These are phyloP conservation scores for Abortiporus biennis DNA, from an alignment of 1,284 basidiomycete genomes.

Conservation along the genomic window DNA sequence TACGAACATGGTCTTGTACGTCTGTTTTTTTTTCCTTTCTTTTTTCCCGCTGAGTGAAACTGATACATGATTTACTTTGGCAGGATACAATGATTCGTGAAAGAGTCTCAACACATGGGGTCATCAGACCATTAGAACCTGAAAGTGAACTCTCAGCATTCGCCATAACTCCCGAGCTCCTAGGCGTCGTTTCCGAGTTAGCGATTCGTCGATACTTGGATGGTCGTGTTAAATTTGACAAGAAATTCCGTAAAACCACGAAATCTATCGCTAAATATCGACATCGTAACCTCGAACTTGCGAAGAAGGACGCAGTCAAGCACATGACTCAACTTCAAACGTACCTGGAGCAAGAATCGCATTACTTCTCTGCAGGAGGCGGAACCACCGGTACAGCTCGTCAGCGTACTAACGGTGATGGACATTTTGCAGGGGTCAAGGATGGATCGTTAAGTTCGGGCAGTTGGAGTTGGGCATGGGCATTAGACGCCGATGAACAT, in stretches of 20 bases:
- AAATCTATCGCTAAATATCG: conserved; percentile 58
- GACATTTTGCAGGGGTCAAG: conserved; percentile 17
- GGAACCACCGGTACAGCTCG: conserved; percentile 15
- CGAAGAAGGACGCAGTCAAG: conserved; percentile 48
- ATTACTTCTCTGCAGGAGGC: conserved; percentile 17
- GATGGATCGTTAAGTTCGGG: conserved; percentile 31
- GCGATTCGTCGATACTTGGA: conserved; percentile 60
- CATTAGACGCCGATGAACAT: conserved; percentile 62
- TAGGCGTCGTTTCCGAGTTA: conserved; percentile 68
- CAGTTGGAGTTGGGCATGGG: conserved; percentile 72
- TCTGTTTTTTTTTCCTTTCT: conserved; percentile 9
- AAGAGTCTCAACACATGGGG: conserved; percentile 52
- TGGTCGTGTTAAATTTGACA: conserved; percentile 49
- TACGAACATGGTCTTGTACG: conserved; percentile 49
- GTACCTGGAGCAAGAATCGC: conserved; percentile 22
- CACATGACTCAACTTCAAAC: conserved; percentile 42
- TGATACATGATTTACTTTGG: conserved; percentile 9
- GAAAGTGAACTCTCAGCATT: conserved; percentile 44
- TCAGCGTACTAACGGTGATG: too few relatives aligned
- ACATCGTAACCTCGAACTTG: conserved; percentile 48
- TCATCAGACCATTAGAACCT: conserved; percentile 54
- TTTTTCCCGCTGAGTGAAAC: too few relatives aligned
- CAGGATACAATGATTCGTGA: conserved; percentile 66
- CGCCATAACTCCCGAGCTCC: conserved; percentile 45
- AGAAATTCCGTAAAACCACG: conserved; percentile 52